Percentiles rank a stretch among this genome's conserved stretches.
These are phyloP conservation scores for Pyrus communis DNA, from an alignment of 306 rosid genomes.

Conservation along the genomic window DNA sequence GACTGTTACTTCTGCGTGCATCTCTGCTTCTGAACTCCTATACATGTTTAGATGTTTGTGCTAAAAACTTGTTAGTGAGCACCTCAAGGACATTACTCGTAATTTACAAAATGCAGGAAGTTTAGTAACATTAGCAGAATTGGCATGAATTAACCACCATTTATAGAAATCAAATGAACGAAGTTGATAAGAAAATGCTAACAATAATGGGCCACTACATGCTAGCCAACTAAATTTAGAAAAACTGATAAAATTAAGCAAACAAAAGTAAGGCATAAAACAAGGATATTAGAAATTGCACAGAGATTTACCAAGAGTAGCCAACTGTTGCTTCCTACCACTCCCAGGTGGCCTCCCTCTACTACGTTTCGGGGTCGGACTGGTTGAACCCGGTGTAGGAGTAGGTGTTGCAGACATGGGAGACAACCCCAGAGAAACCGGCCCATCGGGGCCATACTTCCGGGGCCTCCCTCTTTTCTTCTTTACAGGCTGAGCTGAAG, in stretches of 20 bases:
- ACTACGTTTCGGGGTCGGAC: slow-evolving; percentile 38
- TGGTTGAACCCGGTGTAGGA: slow-evolving; percentile 39
- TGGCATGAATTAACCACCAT: slow-evolving; percentile 5
- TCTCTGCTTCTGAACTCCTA: neutral
- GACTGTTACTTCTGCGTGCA: neutral
- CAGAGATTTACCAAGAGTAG: slow-evolving; percentile 54
- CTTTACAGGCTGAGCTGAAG: slow-evolving; percentile 65
- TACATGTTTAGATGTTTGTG: slow-evolving; percentile 5
- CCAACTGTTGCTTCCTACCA: slow-evolving; percentile 88
- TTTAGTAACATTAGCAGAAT: neutral
- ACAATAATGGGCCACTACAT: neutral
- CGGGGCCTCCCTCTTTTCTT: slow-evolving; percentile 94
- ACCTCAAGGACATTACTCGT: neutral
- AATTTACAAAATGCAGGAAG: neutral
- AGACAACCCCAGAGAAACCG: slow-evolving; percentile 69
- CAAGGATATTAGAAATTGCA: neutral
- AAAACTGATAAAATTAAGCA: neutral
- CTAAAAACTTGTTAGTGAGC: neutral
- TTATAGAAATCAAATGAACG: neutral
- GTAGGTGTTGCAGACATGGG: slow-evolving; percentile 54
- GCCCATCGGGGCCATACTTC: slow-evolving; percentile 77
- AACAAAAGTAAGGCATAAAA: neutral
- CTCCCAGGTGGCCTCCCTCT: slow-evolving; percentile 84
- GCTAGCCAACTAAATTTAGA: neutral
- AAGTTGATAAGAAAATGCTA: neutral